phyloP scores from a whole-genome alignment of 768 basidiomycete species.

The Lenzites betulinus region DNA sequence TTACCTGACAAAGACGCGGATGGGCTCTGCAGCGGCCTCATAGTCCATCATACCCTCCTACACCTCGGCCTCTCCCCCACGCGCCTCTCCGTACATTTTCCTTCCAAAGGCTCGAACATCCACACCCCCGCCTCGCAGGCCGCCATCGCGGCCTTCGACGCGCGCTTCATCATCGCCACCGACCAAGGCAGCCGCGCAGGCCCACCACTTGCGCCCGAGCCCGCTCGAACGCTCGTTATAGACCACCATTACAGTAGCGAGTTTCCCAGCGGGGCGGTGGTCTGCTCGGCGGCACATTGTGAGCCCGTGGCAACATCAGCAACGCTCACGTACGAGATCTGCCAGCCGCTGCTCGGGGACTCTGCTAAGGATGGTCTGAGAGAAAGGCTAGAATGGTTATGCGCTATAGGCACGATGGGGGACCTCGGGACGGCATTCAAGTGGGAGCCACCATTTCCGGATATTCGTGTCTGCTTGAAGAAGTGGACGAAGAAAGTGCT shows the following conservation, averaged over 20 bases:
- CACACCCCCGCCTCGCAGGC: conserved; percentile 37
- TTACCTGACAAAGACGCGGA: conserved; percentile 50
- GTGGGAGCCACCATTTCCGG: conserved; percentile 31
- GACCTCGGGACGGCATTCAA: conserved; percentile 38
- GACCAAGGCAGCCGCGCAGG: conserved; percentile 50
- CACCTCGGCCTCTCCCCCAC: conserved; percentile 37
- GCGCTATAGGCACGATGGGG: conserved; percentile 46
- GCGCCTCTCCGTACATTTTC: conserved; percentile 40
- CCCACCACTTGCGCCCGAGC: conserved; percentile 29
- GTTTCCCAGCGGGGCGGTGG: conserved; percentile 39
- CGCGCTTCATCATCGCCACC: conserved; percentile 40
- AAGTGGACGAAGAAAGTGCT: conserved; percentile 41
- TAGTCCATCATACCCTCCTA: conserved; percentile 40
- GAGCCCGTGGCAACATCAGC: conserved; percentile 46
- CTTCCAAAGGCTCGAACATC: conserved; percentile 45
- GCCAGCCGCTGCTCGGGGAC: conserved; percentile 33
- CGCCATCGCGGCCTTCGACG: conserved; percentile 29
- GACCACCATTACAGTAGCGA: conserved; percentile 48
- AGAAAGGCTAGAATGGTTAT: conserved; percentile 37
- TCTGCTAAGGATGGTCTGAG: conserved; percentile 11
- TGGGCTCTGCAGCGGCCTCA: conserved; percentile 36
- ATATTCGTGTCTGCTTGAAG: conserved; percentile 36
- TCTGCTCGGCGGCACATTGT: conserved; percentile 42
- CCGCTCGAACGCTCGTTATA: conserved; percentile 38
- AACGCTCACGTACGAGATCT: conserved; percentile 44